Percentiles rank a stretch among this genome's conserved stretches.
Conservation (phyloP, 306 rosid species). For the Astragalus glycyphyllos region DNA sequence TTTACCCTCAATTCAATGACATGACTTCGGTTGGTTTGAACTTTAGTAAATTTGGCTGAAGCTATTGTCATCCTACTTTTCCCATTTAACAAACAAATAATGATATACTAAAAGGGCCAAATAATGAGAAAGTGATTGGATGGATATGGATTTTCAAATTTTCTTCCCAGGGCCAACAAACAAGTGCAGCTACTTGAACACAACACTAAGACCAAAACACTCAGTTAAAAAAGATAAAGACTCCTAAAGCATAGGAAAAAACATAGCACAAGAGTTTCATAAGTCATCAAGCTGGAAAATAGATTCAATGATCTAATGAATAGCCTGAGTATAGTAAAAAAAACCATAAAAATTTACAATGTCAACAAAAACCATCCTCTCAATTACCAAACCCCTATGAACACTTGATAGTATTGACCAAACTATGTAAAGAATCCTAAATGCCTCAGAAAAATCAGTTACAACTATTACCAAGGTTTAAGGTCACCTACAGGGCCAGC, state of each 20-base stretch:
- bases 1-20: too few relatives aligned
- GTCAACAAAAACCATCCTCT: constrained; percentile 33
- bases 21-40: too few relatives aligned
- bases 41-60: too few relatives aligned
- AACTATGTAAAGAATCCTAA: constrained; percentile 40
- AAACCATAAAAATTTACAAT: constrained; percentile 47
- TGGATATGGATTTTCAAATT: too few relatives aligned
- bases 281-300: constrained; percentile 18
- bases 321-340: not conserved
- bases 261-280: not conserved
- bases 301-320: constrained; percentile 36
- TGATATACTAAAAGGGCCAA: too few relatives aligned
- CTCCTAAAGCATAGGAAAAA: not conserved
- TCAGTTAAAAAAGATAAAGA: not conserved
- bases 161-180: too few relatives aligned
- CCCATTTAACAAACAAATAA: too few relatives aligned
- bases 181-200: too few relatives aligned
- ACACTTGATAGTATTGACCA: constrained; percentile 40
- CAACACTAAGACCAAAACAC: constrained; percentile 6
- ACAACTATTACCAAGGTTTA: constrained; percentile 73
- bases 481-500: constrained; percentile 92
- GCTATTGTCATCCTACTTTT: too few relatives aligned
- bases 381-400: constrained; percentile 42
- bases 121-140: too few relatives aligned
- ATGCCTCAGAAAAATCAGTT: constrained; percentile 10